Percentiles rank a stretch among this genome's conserved stretches.
phyloP scores from a whole-genome alignment of 78 protist genomes.

The Anaeramoeba flamelloides region DNA sequence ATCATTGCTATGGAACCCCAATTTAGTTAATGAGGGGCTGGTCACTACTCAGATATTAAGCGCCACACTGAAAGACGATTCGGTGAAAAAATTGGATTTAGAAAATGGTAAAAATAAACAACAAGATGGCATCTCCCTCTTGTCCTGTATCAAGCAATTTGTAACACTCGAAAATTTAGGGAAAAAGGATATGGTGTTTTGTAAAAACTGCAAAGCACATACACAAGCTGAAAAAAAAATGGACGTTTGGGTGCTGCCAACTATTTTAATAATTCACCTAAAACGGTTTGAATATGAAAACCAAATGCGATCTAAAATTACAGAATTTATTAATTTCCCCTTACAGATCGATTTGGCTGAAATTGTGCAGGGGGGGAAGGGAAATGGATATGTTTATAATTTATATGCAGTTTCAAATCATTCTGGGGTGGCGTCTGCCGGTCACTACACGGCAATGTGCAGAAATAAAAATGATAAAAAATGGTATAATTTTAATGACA shows the following conservation, averaged over 20 bases:
- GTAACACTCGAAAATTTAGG: background rate
- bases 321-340: background rate
- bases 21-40: too few relatives aligned
- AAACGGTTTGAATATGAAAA: background rate
- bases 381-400: background rate
- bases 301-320: background rate
- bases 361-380: background rate
- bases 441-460: background rate
- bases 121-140: background rate
- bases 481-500: background rate
- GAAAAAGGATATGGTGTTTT: background rate
- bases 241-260: background rate
- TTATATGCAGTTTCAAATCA: background rate
- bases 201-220: background rate
- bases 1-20: too few relatives aligned
- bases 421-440: background rate
- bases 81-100: too few relatives aligned
- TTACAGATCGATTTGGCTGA: background rate
- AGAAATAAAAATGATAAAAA: background rate
- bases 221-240: background rate
- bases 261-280: background rate
- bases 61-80: too few relatives aligned
- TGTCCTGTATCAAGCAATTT: background rate
- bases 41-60: too few relatives aligned
- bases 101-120: too few relatives aligned